Base-by-base conservation (phyloP, 352 stramenopile species). In the Phytophthora pluvialis region DNA sequence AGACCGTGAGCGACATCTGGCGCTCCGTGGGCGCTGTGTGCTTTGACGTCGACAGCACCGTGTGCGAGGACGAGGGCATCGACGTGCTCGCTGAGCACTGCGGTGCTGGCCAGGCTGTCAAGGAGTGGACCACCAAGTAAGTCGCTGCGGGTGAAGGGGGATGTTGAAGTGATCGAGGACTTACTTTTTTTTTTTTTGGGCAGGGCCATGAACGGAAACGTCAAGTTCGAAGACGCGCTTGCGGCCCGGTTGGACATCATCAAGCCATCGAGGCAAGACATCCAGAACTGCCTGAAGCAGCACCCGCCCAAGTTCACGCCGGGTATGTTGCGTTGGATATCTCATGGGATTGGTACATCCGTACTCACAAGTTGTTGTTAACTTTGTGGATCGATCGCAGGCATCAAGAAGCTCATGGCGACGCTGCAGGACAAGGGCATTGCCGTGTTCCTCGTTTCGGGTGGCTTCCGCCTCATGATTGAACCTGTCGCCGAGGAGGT, bases 401-500 rank as follows among this genome's bases (percentile, higher is more conserved):
- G 87, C 36, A 78, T 98, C 28, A 86, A 94, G 60, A 81, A 92
- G 64, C 81, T 99, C 4, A 90, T 99, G 36, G 58, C 76, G 29
- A 78, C 77, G 46, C 82, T 99, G 44, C 86, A 98, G 42, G 65
- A 86, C 40, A 93, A 97, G 52, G 86, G 87, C 31, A 94, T 97
- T 15, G 80, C 95, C 50, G 96, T 99, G 16, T 99, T 98, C 83
- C 80, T 99, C 18, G 97, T 99, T n/a, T 98, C 92, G 6, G 98
- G 98, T 40, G 98, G 98, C 56, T 99, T 99, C 61, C 90, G 97
- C 2, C 78, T 98, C 58, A 99, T 99, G 97, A 99, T 99, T 77
- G 91, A 98, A 65, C 97, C 97, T 0, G 86, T 99, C 0, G 97
- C 97, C 15, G 77, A 95, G 64, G 59, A 86, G 48, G 69, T 98